Percentiles rank a stretch among this genome's conserved stretches.
phyloP scores from a whole-genome alignment of 225 moss, liverwort and hornwort genomes.

The Marchantia paleacea region DNA sequence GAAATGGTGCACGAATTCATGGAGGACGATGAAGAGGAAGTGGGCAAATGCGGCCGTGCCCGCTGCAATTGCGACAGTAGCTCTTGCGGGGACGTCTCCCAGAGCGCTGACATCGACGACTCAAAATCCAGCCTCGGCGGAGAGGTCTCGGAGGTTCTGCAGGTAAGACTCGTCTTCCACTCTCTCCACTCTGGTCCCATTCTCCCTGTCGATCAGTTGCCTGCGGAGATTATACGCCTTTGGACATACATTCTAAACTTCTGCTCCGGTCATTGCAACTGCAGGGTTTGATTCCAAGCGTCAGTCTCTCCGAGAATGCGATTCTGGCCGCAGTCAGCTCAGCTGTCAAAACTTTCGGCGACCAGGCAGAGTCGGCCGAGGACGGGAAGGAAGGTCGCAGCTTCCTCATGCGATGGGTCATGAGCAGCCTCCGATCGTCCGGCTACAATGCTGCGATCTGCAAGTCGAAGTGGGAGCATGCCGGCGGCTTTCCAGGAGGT shows the following conservation, averaged over 20 bases:
- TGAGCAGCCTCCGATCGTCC: conserved; percentile 53
- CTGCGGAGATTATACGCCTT: too few relatives aligned
- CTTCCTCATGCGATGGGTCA: conserved; percentile 49
- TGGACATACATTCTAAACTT: too few relatives aligned
- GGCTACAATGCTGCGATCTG: conserved; percentile 90
- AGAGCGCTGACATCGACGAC: conserved; percentile 51
- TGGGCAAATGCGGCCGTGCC: conserved; percentile 53
- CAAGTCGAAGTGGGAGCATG: conserved; percentile 90
- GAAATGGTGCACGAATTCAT: conserved; percentile 83
- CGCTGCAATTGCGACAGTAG: conserved; percentile 66
- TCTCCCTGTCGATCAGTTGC: too few relatives aligned
- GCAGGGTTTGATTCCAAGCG: conserved; percentile 45
- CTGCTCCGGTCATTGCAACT: background rate
- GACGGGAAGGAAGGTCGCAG: conserved; percentile 9
- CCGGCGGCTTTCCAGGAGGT: conserved; percentile 80
- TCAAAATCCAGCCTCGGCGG: conserved; percentile 59
- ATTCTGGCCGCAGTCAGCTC: conserved; percentile 44
- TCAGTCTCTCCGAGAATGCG: conserved; percentile 36
- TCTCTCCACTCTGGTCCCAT: too few relatives aligned
- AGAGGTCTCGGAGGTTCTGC: conserved; percentile 57
- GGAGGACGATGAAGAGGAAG: conserved; percentile 47
- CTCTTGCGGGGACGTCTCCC: conserved; percentile 39
- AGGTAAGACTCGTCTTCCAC: conserved; percentile 21
- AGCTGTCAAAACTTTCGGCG: conserved; percentile 34
- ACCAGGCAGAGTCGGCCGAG: background rate